Base-by-base conservation (phyloP, 2,329 filamentous ascomycete species). In the Salinomyces thailandicus region DNA sequence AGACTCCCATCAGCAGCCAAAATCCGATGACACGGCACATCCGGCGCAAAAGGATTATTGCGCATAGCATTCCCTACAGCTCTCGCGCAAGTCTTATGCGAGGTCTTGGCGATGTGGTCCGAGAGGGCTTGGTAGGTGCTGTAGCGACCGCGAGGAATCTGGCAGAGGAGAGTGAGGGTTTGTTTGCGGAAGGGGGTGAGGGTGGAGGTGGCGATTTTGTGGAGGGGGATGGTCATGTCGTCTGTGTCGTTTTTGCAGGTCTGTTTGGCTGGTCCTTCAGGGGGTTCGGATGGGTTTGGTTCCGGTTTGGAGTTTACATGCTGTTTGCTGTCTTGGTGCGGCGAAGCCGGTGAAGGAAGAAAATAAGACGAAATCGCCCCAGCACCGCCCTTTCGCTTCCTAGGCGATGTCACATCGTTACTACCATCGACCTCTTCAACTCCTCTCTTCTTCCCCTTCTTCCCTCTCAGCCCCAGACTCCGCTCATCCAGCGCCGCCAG, bases 171-270 rank as follows among this genome's bases (percentile, higher is more conserved):
- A 4, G 45, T 47, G 24, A 61, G 51, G 14, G 51, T 53, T 31
- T 49, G 47, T 35, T 58, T 60, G 17, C 68, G 67, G 55, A 69
- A 71, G 12, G 64, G 59, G 3, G 68, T 71, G 14, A 73, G 60
- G n/a, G 59, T 60, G 34, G 69, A 65, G 17, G 54, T 48, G 18
- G 57, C 51, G 44, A 71, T 68, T 35, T 62, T 60, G 15, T 48
- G 48, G 31, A 68, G 59, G 17, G 54, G 43, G 7, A 31, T 22
- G 14, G 43, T 30, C 33, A 53, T 48, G 3, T 32, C 30, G 17
- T 18, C 5, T 15, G 20, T 20, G 35, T 24, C 20, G 7, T 24
- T 24, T 7, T 7, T 24, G 20, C 7, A 24, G 20, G 20, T 24
- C n/a, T n/a, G 7, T 24, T n/a, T n/a, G n/a, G 7, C 20, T 7